phyloP scores from a whole-genome alignment of 2,329 filamentous ascomycete genomes.

The Colletotrichum limetticola region DNA sequence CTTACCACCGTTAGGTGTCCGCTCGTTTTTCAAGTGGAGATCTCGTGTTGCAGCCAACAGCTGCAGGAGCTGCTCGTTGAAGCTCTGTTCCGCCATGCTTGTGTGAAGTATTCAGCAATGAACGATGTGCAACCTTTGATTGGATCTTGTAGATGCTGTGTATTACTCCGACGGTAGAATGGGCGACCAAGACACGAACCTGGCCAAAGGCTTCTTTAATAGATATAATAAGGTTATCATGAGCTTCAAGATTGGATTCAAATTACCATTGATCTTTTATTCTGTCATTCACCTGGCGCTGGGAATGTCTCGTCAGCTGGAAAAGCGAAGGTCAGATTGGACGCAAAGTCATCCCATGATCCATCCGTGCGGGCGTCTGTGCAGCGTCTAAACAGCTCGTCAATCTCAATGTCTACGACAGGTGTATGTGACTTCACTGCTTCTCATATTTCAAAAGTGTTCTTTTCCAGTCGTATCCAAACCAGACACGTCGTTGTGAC shows the following conservation, averaged over 20 bases:
- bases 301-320: background rate
- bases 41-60: background rate
- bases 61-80: background rate
- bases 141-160: background rate
- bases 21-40: background rate
- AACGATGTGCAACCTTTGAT: background rate
- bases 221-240: background rate
- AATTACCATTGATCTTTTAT: background rate
- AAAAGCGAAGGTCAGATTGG: background rate
- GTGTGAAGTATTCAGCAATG: background rate
- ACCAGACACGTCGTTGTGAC: background rate
- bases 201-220: background rate
- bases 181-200: background rate
- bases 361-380: background rate
- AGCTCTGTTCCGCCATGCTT: background rate
- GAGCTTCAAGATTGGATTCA: background rate
- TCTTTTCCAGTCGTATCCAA: background rate
- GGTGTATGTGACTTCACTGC: background rate
- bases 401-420: background rate
- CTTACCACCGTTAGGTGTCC: background rate
- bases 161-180: background rate
- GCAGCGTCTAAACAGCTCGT: background rate
- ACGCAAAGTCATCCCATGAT: background rate
- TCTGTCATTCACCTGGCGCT: background rate
- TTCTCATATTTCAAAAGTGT: background rate